phyloP scores from a whole-genome alignment of 768 basidiomycete genomes.

The Zangia roseola region DNA sequence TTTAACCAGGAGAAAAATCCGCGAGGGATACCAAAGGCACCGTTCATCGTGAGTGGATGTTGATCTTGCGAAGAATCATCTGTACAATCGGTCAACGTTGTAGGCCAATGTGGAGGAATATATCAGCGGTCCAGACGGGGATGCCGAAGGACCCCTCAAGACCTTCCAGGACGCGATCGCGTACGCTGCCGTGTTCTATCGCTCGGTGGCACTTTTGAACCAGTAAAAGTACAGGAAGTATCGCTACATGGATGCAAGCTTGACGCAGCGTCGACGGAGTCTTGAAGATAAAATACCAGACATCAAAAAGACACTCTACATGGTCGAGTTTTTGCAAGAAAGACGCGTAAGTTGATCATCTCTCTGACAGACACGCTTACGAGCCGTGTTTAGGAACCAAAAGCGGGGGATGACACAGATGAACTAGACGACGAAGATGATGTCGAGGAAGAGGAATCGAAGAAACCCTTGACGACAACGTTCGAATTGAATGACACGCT shows the following conservation, averaged over 20 bases:
- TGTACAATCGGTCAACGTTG: not conserved
- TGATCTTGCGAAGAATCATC: not conserved
- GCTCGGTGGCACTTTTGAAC: constrained; percentile 13
- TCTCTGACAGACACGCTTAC: not conserved
- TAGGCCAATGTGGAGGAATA: constrained; percentile 88
- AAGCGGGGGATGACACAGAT: constrained; percentile 35
- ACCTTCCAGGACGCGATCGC: constrained; percentile 90
- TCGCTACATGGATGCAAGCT: constrained; percentile 92
- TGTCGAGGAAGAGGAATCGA: constrained; percentile 32
- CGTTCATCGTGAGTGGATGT: constrained; percentile 76
- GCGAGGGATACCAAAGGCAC: constrained; percentile 91
- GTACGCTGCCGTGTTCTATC: constrained; percentile 47
- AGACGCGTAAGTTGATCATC: constrained; percentile 51
- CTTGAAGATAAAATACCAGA: constrained; percentile 96
- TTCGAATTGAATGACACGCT: constrained; percentile 97
- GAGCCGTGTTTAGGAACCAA: constrained; percentile 45
- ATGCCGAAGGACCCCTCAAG: constrained; percentile 75
- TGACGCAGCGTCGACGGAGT: constrained; percentile 72
- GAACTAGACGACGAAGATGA: constrained; percentile 60
- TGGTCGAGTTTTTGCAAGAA: constrained; percentile 81
- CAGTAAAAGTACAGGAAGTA: constrained; percentile 75
- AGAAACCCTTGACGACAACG: constrained; percentile 70
- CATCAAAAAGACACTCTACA: constrained; percentile 86
- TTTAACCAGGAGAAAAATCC: constrained; percentile 65
- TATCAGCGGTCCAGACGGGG: constrained; percentile 73